Percentiles rank a stretch among this genome's conserved stretches.
Conservation (phyloP, 345 rosid genomes). For the Populus tremula region DNA sequence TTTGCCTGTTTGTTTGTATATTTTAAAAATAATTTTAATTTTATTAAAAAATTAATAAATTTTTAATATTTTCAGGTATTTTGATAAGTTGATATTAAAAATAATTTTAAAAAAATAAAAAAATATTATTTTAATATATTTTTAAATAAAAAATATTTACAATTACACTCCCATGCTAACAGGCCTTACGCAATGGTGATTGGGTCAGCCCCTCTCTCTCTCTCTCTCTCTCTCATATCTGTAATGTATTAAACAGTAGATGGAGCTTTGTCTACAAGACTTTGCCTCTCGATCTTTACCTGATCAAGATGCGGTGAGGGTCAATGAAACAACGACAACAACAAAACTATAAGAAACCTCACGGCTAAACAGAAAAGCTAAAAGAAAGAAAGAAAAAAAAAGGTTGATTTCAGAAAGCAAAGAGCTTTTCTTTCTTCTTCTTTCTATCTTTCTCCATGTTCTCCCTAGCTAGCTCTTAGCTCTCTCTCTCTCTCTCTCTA, state of each 20-base stretch:
- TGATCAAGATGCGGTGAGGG: constrained; percentile 35
- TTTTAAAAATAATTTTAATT: no score
- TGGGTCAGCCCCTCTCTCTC: constrained; percentile 22
- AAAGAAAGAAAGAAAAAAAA: constrained; percentile 33
- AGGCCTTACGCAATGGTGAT: constrained; percentile 26
- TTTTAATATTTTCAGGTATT: no score
- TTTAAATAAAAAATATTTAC: no score
- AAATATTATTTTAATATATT: no score
- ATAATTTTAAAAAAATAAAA: no score
- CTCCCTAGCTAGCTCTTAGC: background rate
- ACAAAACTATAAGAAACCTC: constrained; percentile 12
- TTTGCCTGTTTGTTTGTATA: no score
- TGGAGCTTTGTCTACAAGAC: background rate
- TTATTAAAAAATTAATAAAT: no score
- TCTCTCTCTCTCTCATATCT: background rate
- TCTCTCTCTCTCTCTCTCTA: constrained; percentile 25
- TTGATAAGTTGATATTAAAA: no score
- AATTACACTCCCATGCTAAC: no score
- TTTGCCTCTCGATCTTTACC: constrained; percentile 7
- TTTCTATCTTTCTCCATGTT: constrained; percentile 5
- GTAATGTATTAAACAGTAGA: background rate
- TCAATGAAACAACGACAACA: constrained; percentile 32
- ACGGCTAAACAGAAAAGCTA: background rate
- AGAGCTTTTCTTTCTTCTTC: constrained; percentile 48
- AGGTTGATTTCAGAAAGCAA: constrained; percentile 73